Evolutionary conservation across 371 early-diverging fungal species (phyloP), one percentile per base, ranked within the genome.

Genomic region (Mucor sp.): DNA sequence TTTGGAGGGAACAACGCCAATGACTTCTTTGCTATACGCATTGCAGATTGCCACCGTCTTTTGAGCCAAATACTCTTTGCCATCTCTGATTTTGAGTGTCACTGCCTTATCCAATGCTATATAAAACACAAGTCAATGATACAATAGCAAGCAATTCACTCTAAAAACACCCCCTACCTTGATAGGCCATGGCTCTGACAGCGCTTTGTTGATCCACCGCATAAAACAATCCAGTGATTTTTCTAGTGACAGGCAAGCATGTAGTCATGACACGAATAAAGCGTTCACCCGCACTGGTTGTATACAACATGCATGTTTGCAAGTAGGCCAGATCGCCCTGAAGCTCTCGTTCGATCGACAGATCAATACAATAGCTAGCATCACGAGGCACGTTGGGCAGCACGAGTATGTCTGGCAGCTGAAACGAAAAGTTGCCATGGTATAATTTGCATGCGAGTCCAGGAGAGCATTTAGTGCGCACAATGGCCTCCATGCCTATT

Each of bases 361-460:
- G 58, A 50, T 96, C 94, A 27, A 96, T 86, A 14, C 89, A 91
- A 58, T 95, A 94, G 23, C 88, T 82, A 67, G 94, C 93, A 71
- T 92, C 86, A 35, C 96, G 90, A 68, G 85, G 89, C 32, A 93
- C 96, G 66, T 91, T 94, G 19, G 96, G 92, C 58, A 95, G 78
- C 8, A 93, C 85, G 44, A 97, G 75, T 47, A 97, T 77, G 68
- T 96, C 96, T 11, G 92, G 87, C 35, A 87, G 86, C 14, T 94
- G 94, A 21, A 92, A 78, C 63, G 94, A 93, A 71, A 92, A 93
- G 76, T 94, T 91, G n/a, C 95, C 95, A 62, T 94, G 89, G 81
- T 89, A 95, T n/a, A 88, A 80, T n/a, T 82, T 81, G 84, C 89
- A 87, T 44, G 81, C 79, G 65, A 93, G 79, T 17, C 95, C 95